Base-by-base conservation (phyloP, 2,329 filamentous ascomycete genomes). In the Metarhizium rileyi region DNA sequence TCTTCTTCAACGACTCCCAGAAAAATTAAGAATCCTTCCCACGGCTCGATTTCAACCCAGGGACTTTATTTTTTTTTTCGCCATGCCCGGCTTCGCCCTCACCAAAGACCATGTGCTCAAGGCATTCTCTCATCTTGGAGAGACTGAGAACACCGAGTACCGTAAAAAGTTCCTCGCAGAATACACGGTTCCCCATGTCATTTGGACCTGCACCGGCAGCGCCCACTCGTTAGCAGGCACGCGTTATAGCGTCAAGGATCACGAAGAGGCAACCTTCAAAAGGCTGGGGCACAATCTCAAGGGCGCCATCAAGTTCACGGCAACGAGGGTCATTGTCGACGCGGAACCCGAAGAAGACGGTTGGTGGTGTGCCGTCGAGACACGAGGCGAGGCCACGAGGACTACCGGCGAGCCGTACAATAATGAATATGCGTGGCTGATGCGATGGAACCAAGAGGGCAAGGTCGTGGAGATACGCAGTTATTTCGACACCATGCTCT, bases 361-460 rank as follows among this genome's bases (percentile, higher is more conserved):
- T 3, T 56, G 55, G 53, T 61, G 57, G 58, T 58, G 55, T 10
- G 49, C 51, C 27, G 52, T 61, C 14, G 57, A 60, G 47, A 49
- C 51, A 10, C 26, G 26, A 45, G 57, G 57, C 5, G 52, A 58
- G 44, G 54, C 58, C 18, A 55, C 49, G 38, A 50, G 56, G 25
- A 54, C 48, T 30, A 52, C 49, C 7, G 58, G 57, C 14, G 33
- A 53, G 48, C 26, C 47, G 12, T 61, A 61, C 41, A 53, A 58
- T 47, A 58, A 61, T 28, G 58, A 59, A 49, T 59, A 59, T 41
- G 18, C 55, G 8, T 58, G 56, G 57, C 48, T 59, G 41, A 57
- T 53, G 47, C 50, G 57, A 35, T 61, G 55, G 52, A 50, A 58
- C 38, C 50, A 48, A 4, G 50, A 59, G 33, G 58, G 57, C 35